Base-by-base conservation (phyloP, 2,329 filamentous ascomycete genomes). In the Paecilomyces variotii region DNA sequence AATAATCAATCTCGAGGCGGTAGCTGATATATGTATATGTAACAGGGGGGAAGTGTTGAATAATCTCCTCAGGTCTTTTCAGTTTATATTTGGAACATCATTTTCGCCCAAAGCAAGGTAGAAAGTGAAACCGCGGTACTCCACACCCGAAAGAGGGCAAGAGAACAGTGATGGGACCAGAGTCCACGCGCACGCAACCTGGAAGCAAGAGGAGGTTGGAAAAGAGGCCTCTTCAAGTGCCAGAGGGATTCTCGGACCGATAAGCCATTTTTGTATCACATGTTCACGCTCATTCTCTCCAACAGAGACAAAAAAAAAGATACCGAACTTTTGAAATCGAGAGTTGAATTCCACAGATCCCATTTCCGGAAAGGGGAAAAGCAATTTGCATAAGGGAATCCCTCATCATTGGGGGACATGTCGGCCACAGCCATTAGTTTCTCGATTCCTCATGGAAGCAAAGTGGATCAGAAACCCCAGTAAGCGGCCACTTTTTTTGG, bases 51-150 rank as follows among this genome's bases (percentile, higher is more conserved):
- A 19, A 19, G 19, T 19, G 19, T 19, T 12, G 34, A 57, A 52
- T 49, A 26, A 55, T 70, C 72, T 76, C 74, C 73, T 77, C 75
- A 77, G 75, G 72, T 76, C 74, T 76, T 76, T 75, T 76, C 71
- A 76, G 71, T 77, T 75, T 73, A 65, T 65, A 62, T 62, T 19
- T 67, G 63, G 67, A 68, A 72, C 74, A 62, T 76, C 74, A 76
- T 73, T 60, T 73, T 65, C 65, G 57, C 52, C 45, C 66, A 65
- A 64, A 65, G 57, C 57, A 60, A 50, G 54, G 60, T 61, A n/a
- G 55, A 63, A 61, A 57, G 60, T 63, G 56, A 60, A 63, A 56
- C 68, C 68, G 69, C 70, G 68, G 70, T 72, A 65, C 68, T 66
- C 56, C 28, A 4, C 7, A 51, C 53, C 58, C 54, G 7, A 32